Base-by-base conservation (phyloP, 78 protist species). In the Dictyostelium brefeldianum region DNA sequence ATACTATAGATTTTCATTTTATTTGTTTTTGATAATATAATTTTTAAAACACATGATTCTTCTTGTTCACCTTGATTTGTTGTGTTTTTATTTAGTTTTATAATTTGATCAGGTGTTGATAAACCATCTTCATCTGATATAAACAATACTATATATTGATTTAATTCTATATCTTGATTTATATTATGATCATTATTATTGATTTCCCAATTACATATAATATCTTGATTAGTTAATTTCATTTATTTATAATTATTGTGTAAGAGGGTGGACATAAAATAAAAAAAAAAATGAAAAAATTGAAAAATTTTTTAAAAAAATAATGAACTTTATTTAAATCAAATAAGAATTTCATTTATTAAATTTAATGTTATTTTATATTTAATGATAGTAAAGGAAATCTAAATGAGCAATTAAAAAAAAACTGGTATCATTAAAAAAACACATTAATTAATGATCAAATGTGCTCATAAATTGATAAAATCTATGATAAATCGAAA, bases 11-110 rank as follows among this genome's bases (percentile, higher is more conserved):
- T 70, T 70, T 70, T 70, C 22, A 70, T 41, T 41, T 36, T 9
- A 62, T 62, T 62, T 11, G 78, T 36, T 17, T 41, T 70, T 70
- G 78, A 70, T 41, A 70, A 70, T 22, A 22, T 18, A 36, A 70
- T 36, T 22, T 70, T 25, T 8, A 70, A 14, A 36, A 15, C 1
- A 31, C 43, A 70, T 27, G 78, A 41, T 20, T 18, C 51, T 18
- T 12, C 25, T 15, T 4, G 25, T 41, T 70, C 78, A 70, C 27
- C 29, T 20, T 20, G 6, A 2, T 56, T 12, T 18, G 7, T 56
- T 20, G 27, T 6, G 6, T 56, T 25, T 56, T 20, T 25, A 5
- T 29, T 70, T 6, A 12, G 12, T 18, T 17, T 36, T 17, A 14
- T 18, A 18, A 41, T 41, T 41, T 17, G 47, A 17, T 70, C 47